phyloP scores from a whole-genome alignment of 129 eudicot species.

The Glebionis coronaria region DNA sequence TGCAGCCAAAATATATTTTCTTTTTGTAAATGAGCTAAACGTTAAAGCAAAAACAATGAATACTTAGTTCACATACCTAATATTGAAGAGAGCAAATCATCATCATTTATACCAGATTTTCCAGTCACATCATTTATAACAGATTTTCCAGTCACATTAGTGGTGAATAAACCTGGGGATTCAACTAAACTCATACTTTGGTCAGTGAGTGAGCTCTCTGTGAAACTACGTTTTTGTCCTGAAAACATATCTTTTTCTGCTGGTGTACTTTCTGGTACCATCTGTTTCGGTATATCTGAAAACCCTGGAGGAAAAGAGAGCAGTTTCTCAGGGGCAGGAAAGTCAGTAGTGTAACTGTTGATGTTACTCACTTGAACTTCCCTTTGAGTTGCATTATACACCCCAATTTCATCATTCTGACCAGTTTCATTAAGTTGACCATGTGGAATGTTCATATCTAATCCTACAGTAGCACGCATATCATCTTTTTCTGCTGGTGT shows the following conservation, averaged over 20 bases:
- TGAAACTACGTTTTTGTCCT: conserved; percentile 74
- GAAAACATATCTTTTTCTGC: conserved; percentile 22
- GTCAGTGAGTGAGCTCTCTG: conserved; percentile 69
- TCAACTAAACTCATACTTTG: conserved; percentile 53
- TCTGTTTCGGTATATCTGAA: conserved; percentile 29
- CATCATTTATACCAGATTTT: conserved; percentile 59
- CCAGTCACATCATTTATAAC: conserved; percentile 48
- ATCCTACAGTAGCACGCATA: conserved; percentile 25
- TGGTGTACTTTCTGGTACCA: conserved; percentile 55
- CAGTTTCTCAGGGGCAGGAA: conserved; percentile 77
- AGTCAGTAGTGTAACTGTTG: conserved; percentile 28
- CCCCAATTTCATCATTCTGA: conserved; percentile 29
- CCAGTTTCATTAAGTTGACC: conserved; percentile 26
- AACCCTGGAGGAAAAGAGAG: conserved; percentile 51
- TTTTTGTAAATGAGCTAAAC: conserved; percentile 3
- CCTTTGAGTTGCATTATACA: conserved; percentile 21
- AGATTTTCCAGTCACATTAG: conserved; percentile 44
- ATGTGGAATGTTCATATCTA: conserved; percentile 34
- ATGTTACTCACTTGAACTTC: conserved; percentile 31
- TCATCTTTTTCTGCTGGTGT: conserved; percentile 39
- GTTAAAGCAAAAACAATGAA: not conserved
- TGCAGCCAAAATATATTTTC: conserved; percentile 31
- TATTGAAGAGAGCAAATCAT: conserved; percentile 89
- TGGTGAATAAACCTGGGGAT: conserved; percentile 43
- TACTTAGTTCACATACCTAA: conserved; percentile 47